Conservation (phyloP, 345 rosid genomes). For the Murraya koenigii region DNA sequence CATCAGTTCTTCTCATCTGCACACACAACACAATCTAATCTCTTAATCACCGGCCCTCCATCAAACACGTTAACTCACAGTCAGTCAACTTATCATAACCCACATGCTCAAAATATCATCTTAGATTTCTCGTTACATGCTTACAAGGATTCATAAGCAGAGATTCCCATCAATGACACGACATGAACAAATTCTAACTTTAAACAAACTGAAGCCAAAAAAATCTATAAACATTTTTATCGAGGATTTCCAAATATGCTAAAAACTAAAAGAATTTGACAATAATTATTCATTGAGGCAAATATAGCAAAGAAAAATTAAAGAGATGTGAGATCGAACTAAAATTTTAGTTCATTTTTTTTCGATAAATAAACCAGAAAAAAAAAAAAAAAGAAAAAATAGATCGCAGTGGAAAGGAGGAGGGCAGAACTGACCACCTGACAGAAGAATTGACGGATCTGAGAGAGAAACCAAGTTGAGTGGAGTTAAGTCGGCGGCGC, state of each 20-base stretch:
- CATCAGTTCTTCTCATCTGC: slow-evolving; percentile 88
- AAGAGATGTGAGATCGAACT: slow-evolving; percentile 1
- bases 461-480: slow-evolving; percentile 12
- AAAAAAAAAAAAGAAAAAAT: no score
- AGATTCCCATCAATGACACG: background rate
- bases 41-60: slow-evolving; percentile 26
- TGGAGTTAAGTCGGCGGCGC: slow-evolving; percentile 42
- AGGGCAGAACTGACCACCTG: slow-evolving; percentile 20
- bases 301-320: background rate
- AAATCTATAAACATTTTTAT: background rate
- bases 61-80: slow-evolving; percentile 18
- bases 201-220: background rate
- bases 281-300: background rate
- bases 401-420: background rate
- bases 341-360: slow-evolving; percentile 13
- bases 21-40: slow-evolving; percentile 30
- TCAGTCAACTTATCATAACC: slow-evolving; percentile 25
- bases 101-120: background rate
- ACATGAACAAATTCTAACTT: background rate
- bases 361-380: slow-evolving; percentile 32
- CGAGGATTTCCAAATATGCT: background rate
- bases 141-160: background rate
- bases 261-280: background rate
- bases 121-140: background rate
- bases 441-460: slow-evolving; percentile 31